phyloP scores from a whole-genome alignment of 495 filamentous ascomycete species.

The Talaromyces borbonicus region DNA sequence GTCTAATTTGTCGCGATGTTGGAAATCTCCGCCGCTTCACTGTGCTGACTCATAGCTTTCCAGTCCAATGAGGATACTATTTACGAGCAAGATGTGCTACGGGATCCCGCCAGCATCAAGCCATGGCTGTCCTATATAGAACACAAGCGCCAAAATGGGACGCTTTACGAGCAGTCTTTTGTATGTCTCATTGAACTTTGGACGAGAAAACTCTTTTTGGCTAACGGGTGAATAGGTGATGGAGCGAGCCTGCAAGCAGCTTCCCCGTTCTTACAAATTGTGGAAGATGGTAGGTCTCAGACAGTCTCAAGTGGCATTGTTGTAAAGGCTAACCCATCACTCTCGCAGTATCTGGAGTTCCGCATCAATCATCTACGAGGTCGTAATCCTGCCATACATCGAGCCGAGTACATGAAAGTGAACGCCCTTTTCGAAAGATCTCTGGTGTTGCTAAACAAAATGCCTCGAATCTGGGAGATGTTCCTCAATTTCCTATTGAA shows the following conservation, averaged over 20 bases:
- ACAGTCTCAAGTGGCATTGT: not conserved
- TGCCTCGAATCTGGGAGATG: constrained; percentile 98
- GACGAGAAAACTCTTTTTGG: not conserved
- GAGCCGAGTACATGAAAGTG: constrained; percentile 80
- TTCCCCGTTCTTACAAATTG: constrained; percentile 93
- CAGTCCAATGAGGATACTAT: constrained; percentile 80
- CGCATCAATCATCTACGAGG: constrained; percentile 72
- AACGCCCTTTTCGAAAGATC: constrained; percentile 94
- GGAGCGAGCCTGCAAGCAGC: constrained; percentile 80
- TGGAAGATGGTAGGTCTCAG: constrained; percentile 77
- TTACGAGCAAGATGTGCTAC: constrained; percentile 92
- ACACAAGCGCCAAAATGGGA: constrained; percentile 82
- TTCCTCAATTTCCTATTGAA: constrained; percentile 85
- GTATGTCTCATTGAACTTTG: constrained; percentile 34
- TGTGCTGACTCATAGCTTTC: not conserved
- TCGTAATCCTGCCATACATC: constrained; percentile 75
- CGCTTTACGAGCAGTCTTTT: constrained; percentile 83
- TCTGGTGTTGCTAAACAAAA: constrained; percentile 93
- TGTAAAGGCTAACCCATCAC: not conserved
- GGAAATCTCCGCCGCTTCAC: constrained; percentile 10
- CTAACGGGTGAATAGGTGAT: constrained; percentile 36
- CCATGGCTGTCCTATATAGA: constrained; percentile 95
- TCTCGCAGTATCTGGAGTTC: constrained; percentile 69
- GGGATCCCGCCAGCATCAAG: constrained; percentile 77
- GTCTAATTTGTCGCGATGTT: constrained; percentile 6